A percentile compares a stretch with the other conserved stretches of the same genome.
Conservation (phyloP, 2,329 filamentous ascomycete genomes). For the Epichloe brachyelytri region DNA sequence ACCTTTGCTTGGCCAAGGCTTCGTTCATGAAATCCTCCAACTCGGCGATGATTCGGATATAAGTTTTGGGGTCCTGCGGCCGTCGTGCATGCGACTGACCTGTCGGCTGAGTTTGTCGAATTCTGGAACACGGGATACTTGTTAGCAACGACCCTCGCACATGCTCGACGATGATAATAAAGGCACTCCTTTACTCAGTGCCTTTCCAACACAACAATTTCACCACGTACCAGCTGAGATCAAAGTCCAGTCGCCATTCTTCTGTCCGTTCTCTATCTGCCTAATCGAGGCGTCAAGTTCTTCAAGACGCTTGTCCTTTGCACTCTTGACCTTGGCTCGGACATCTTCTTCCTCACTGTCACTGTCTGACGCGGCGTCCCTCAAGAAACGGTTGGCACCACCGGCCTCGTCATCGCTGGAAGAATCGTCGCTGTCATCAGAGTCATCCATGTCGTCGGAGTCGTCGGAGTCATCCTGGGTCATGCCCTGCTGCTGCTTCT, state of each 20-base stretch:
- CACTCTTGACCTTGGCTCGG: slow-evolving; percentile 82
- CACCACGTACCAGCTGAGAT: slow-evolving; percentile 65
- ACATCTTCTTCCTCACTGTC: slow-evolving; percentile 81
- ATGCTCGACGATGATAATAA: background rate
- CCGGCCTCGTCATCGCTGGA: slow-evolving; percentile 53
- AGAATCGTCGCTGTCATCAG: slow-evolving; percentile 41
- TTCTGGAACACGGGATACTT: slow-evolving; percentile 37
- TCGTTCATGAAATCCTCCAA: slow-evolving; percentile 92
- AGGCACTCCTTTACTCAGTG: background rate
- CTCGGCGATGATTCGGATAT: slow-evolving; percentile 86
- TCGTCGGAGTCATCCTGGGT: slow-evolving; percentile 21
- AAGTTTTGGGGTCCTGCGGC: slow-evolving; percentile 72
- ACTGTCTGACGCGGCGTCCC: slow-evolving; percentile 56
- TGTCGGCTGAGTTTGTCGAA: slow-evolving; percentile 91
- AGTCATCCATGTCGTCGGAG: slow-evolving; percentile 29
- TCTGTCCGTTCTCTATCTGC: slow-evolving; percentile 89
- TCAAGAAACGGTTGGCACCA: slow-evolving; percentile 77
- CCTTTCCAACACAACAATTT: background rate
- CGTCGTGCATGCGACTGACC: slow-evolving; percentile 62
- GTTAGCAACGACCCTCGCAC: slow-evolving; percentile 6
- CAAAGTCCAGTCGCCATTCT: slow-evolving; percentile 94
- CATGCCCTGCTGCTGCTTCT: slow-evolving; percentile 27
- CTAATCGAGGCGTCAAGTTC: slow-evolving; percentile 85
- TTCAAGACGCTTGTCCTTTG: slow-evolving; percentile 93
- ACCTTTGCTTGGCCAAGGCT: slow-evolving; percentile 87